These are phyloP conservation scores for Sporobolomyces roseus DNA, from an alignment of 768 basidiomycete species.

Conservation along the genomic window DNA sequence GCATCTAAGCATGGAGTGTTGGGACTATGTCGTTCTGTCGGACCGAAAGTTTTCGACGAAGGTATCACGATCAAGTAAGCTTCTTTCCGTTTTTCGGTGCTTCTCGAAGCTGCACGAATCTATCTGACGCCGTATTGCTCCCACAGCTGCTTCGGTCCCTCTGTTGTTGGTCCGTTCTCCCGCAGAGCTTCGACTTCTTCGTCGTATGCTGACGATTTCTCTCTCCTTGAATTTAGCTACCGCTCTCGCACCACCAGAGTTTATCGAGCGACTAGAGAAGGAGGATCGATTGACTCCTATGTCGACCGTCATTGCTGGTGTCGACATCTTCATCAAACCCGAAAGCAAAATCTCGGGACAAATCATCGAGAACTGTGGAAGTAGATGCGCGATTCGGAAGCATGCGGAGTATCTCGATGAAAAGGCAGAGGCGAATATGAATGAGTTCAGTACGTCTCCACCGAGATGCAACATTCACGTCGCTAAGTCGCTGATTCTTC, in stretches of 20 bases:
- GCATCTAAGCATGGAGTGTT: slow-evolving; percentile 26
- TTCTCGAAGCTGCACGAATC: neutral
- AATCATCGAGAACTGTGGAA: slow-evolving; percentile 13
- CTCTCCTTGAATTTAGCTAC: slow-evolving; percentile 9
- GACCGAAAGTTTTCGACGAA: slow-evolving; percentile 31
- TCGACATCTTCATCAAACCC: slow-evolving; percentile 30
- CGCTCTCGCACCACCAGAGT: slow-evolving; percentile 27
- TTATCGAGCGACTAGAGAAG: slow-evolving; percentile 22
- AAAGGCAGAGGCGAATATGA: slow-evolving; percentile 7
- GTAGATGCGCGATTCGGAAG: neutral
- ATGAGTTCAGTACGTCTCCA: slow-evolving; percentile 12
- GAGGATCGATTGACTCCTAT: slow-evolving; percentile 35
- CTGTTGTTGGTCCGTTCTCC: slow-evolving; percentile 22
- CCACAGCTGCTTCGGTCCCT: slow-evolving; percentile 30
- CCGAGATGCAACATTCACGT: too few relatives aligned
- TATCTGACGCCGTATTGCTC: neutral
- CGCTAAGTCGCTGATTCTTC: too few relatives aligned
- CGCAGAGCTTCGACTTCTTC: neutral
- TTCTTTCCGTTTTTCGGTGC: too few relatives aligned
- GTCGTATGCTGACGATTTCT: neutral
- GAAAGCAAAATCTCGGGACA: slow-evolving; percentile 23
- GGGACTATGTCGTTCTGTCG: slow-evolving; percentile 19
- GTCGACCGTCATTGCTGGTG: slow-evolving; percentile 25
- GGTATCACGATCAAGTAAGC: slow-evolving; percentile 39
- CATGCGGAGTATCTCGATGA: neutral